Evolutionary conservation across 345 rosid species (phyloP).

Genomic region (Orychophragmus violaceus): DNA sequence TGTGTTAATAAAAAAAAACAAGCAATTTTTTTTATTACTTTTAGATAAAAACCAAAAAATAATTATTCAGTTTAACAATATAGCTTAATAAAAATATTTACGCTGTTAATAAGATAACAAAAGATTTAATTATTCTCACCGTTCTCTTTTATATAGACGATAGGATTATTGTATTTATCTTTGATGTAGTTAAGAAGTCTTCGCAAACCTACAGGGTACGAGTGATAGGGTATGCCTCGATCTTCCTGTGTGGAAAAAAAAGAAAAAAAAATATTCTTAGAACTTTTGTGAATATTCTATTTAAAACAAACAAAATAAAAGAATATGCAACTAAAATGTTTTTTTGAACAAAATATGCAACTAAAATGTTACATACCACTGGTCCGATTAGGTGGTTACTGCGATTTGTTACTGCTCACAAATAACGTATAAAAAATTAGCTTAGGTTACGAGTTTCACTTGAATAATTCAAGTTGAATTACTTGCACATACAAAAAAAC

Average conservation of each 20-base stretch:
- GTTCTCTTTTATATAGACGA: conserved; percentile 43
- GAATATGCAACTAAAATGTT: neutral
- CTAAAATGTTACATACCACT: conserved; percentile 3
- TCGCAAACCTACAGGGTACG: conserved; percentile 18
- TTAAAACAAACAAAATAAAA: no score
- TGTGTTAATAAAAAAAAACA: neutral
- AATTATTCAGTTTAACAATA: neutral
- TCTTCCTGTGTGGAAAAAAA: neutral
- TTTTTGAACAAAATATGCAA: neutral
- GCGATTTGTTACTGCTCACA: conserved; percentile 1
- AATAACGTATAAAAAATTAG: neutral
- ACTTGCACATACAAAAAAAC: neutral
- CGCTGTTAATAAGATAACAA: neutral
- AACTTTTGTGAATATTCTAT: neutral
- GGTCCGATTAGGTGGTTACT: conserved; percentile 19
- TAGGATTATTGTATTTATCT: conserved; percentile 39
- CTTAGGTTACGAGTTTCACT: neutral
- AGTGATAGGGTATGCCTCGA: neutral
- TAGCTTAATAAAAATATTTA: neutral
- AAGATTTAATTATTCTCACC: conserved; percentile 20
- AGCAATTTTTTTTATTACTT: neutral
- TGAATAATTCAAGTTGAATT: no score
- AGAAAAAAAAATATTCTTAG: neutral
- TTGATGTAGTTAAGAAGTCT: conserved; percentile 25
- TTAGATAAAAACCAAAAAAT: neutral